These are phyloP conservation scores for Syncephalastrum sp. DNA, from an alignment of 371 early-diverging fungal species.

Conservation along the genomic window DNA sequence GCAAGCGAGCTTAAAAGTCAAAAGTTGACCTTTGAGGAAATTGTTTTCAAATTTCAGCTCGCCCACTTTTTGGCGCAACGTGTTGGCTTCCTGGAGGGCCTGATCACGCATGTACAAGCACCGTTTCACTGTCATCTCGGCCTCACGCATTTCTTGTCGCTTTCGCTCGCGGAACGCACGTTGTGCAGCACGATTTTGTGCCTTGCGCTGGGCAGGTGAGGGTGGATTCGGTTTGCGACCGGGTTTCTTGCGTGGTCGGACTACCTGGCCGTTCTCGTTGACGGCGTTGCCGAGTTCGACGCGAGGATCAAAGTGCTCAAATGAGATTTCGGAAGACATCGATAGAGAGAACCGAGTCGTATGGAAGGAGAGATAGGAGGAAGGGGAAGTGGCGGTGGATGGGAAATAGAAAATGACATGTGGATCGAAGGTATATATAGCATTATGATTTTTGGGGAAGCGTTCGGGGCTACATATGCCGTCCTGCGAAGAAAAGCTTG, in stretches of 20 bases:
- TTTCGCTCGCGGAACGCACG: slow-evolving; percentile 78
- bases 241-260: slow-evolving; percentile 43
- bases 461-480: no score
- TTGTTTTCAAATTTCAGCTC: slow-evolving; percentile 34
- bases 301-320: slow-evolving; percentile 49
- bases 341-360: no score
- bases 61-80: slow-evolving; percentile 17
- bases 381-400: no score
- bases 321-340: slow-evolving; percentile 20
- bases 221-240: slow-evolving; percentile 50
- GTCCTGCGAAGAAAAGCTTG: no score
- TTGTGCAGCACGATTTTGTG: slow-evolving; percentile 77
- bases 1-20: slow-evolving; percentile 36
- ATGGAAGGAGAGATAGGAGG: no score
- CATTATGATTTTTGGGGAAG: no score
- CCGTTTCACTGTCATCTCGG: slow-evolving; percentile 50
- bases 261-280: slow-evolving; percentile 32
- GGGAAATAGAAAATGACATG: no score
- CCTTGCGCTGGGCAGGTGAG: slow-evolving; percentile 61
- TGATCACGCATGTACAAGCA: slow-evolving; percentile 31
- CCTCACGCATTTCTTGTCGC: slow-evolving; percentile 68
- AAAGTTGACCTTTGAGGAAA: slow-evolving; percentile 29
- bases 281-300: slow-evolving; percentile 37
- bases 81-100: slow-evolving; percentile 25
- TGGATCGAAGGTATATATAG: no score